phyloP scores from a whole-genome alignment of 768 basidiomycete genomes.

The Exsudoporus frostii region DNA sequence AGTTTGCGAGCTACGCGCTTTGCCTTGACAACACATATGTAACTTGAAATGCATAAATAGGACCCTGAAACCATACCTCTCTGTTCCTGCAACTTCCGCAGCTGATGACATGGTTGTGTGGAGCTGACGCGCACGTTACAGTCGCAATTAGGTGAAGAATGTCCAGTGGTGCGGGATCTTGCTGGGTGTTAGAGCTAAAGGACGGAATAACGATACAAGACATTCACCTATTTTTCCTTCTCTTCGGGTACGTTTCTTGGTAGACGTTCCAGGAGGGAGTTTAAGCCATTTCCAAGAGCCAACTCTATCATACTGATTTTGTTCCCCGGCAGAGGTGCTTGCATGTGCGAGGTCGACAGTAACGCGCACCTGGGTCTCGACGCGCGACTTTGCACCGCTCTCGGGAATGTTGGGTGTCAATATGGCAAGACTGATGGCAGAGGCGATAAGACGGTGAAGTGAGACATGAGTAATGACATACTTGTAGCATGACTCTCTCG shows the following conservation, averaged over 20 bases:
- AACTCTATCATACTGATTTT: conserved; percentile 68
- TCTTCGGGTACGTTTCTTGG: conserved; percentile 81
- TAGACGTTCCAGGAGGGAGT: conserved; percentile 76
- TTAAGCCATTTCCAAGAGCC: conserved; percentile 91
- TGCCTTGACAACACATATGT: conserved; percentile 45
- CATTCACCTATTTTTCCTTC: conserved; percentile 74
- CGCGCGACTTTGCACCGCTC: conserved; percentile 82
- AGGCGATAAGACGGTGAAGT: conserved; percentile 15
- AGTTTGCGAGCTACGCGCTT: conserved; percentile 89
- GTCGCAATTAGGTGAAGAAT: conserved; percentile 69
- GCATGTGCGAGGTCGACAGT: conserved; percentile 75
- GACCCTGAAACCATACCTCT: conserved; percentile 51
- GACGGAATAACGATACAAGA: conserved; percentile 1
- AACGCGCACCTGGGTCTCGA: conserved; percentile 92
- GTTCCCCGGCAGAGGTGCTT: conserved; percentile 55
- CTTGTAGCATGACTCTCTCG: conserved; percentile 77
- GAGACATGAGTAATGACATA: conserved; percentile 34
- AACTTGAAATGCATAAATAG: conserved; percentile 2
- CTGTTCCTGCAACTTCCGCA: conserved; percentile 88
- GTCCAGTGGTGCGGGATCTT: conserved; percentile 67
- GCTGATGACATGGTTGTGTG: conserved; percentile 71
- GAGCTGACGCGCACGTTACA: conserved; percentile 79
- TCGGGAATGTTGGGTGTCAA: conserved; percentile 82
- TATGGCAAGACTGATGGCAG: conserved; percentile 61
- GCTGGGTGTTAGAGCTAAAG: conserved; percentile 19